Percentiles rank a stretch among this genome's conserved stretches.
Conservation (phyloP, 345 rosid species). For the Syzygium oleosum region DNA sequence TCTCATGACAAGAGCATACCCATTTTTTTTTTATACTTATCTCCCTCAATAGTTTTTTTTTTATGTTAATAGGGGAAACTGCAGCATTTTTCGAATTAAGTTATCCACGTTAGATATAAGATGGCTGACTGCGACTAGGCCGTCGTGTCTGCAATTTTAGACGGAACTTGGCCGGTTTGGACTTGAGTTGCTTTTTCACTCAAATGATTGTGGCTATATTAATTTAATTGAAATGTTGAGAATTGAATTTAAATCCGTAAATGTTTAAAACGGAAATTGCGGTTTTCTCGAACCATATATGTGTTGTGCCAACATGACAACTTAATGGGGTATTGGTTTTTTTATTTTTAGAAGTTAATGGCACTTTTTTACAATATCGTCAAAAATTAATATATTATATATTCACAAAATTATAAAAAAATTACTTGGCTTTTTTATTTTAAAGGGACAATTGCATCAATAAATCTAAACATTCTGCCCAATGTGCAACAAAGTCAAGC, state of each 20-base stretch:
- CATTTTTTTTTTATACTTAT: not conserved
- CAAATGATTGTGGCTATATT: not conserved
- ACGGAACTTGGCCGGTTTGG: not conserved
- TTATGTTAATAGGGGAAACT: not conserved
- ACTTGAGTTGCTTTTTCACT: not conserved
- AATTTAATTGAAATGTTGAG: not conserved
- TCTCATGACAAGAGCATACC: not conserved
- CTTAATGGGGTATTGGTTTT: not conserved
- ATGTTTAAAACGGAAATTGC: not conserved
- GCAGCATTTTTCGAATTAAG: not conserved
- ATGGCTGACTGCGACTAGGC: fast-evolving
- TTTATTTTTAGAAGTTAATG: not conserved
- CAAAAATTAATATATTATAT: not conserved
- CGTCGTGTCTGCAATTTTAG: not conserved
- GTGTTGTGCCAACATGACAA: not conserved
- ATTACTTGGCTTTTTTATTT: not conserved
- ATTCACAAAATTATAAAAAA: not conserved
- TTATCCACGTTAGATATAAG: fast-evolving
- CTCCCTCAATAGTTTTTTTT: not conserved
- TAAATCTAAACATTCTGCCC: not conserved
- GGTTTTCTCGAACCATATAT: not conserved
- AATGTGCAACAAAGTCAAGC: not conserved
- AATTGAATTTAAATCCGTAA: fast-evolving
- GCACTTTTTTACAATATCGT: not conserved
- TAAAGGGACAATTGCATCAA: not conserved